Conservation (phyloP, 2,329 filamentous ascomycete species). For the Colletotrichum zoysiae region DNA sequence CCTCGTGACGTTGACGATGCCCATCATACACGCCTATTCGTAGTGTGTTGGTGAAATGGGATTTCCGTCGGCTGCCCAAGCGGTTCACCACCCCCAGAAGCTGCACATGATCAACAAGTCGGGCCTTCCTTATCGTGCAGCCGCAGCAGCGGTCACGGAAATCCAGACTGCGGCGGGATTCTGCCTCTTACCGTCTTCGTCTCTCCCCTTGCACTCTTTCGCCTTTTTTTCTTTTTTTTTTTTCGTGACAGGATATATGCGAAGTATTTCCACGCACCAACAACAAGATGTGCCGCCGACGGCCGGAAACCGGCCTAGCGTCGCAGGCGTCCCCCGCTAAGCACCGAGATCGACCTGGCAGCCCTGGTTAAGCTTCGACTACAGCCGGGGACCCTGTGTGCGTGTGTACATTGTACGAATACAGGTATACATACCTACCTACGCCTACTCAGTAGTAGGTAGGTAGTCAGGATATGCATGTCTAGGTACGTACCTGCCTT, state of each 20-base stretch:
- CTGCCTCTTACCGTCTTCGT: not conserved
- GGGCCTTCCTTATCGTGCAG: no score
- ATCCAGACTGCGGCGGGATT: not conserved
- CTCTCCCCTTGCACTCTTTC: not conserved
- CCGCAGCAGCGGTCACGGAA: not conserved
- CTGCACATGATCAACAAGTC: not conserved
- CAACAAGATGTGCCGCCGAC: no score
- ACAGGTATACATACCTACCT: no score
- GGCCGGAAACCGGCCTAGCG: not conserved
- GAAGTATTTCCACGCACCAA: not conserved
- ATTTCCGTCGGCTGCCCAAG: not conserved
- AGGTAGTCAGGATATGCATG: no score
- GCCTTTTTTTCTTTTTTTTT: no score
- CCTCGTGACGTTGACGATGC: not conserved
- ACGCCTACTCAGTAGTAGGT: no score
- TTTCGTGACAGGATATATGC: no score
- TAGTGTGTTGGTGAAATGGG: not conserved
- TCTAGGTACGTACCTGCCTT: no score
- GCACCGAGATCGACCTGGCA: slow-evolving; percentile 1
- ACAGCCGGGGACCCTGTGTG: slow-evolving; percentile 24
- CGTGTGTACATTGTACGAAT: no score
- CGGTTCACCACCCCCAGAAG: not conserved
- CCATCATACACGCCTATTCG: no score
- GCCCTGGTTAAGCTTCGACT: slow-evolving; percentile 27
- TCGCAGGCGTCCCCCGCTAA: not conserved